A percentile compares a stretch with the other conserved stretches of the same genome.
phyloP scores from a whole-genome alignment of 148 eudicot species.

The Diospyros lotus region DNA sequence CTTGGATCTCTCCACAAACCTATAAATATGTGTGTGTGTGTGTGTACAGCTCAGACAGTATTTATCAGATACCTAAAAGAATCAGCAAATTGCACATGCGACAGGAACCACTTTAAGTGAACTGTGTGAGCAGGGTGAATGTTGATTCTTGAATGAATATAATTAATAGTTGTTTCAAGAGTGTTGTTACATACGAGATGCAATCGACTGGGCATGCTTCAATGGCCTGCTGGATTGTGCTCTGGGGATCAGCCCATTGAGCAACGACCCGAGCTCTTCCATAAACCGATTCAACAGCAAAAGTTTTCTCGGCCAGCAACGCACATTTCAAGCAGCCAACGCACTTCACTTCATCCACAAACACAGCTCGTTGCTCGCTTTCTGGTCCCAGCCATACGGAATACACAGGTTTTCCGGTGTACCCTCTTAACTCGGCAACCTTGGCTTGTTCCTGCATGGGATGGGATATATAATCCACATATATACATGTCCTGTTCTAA shows the following conservation, averaged over 20 bases:
- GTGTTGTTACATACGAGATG: slow-evolving; percentile 52
- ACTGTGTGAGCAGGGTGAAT: no score
- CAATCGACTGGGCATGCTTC: slow-evolving; percentile 86
- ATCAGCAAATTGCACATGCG: neutral
- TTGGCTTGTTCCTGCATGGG: slow-evolving; percentile 67
- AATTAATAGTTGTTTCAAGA: no score
- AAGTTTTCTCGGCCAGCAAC: slow-evolving; percentile 67
- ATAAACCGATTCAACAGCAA: slow-evolving; percentile 71
- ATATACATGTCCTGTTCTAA: no score
- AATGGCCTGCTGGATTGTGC: slow-evolving; percentile 67
- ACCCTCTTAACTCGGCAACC: slow-evolving; percentile 56
- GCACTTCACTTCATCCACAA: slow-evolving; percentile 86
- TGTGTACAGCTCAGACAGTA: neutral
- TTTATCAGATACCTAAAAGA: neutral
- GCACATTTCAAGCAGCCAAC: slow-evolving; percentile 94
- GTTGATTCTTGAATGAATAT: no score
- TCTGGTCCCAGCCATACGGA: slow-evolving; percentile 74
- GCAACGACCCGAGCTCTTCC: slow-evolving; percentile 90
- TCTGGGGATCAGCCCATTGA: slow-evolving; percentile 93
- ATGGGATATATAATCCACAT: neutral
- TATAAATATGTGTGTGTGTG: slow-evolving; percentile 12
- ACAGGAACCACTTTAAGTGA: no score
- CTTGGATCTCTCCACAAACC: slow-evolving; percentile 71
- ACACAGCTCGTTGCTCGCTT: slow-evolving; percentile 64
- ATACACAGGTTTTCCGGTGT: slow-evolving; percentile 79